Evolutionary conservation across 192 early-diverging fungal genomes (phyloP), one percentile per base, ranked within the genome.

Genomic region (Phycomyces nitens): DNA sequence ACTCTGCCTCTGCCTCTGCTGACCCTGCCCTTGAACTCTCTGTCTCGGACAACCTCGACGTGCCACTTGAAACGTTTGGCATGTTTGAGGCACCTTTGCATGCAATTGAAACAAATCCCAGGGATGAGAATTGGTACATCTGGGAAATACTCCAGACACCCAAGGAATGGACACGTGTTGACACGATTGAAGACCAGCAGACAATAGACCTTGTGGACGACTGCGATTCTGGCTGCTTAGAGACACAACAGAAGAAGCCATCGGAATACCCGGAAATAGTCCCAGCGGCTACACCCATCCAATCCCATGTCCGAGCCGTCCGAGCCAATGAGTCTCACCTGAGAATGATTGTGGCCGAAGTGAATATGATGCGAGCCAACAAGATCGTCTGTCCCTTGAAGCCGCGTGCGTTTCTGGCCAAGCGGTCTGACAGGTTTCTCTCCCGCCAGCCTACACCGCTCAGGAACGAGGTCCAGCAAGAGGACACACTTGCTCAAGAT

Each of bases 351-450:
- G 77, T 75, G 18, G 71, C 80, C 26, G 80, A 82, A 66, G 56
- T 82, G 53, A 79, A 78, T 55, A 82, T 82, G 80, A 82, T 82
- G 63, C 75, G 80, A 5, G 54, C 77, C 16, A 63, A 78, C 41
- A 82, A 82, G 51, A 68, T 82, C 44, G 67, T 82, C 1, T 70
- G 74, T 41, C 80, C 80, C 10, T 50, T 82, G 6, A 73, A 68
- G 47, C 75, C 77, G 24, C 64, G 80, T 34, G 68, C 68, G 9
- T 75, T 67, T 44, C 67, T 82, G 5, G 71, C 75, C 38, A 63
- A 73, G 29, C 57, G 80, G n/a, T 55, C 63, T 42, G 77, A 82
- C 21, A 49, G 20, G 22, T 70, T 70, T 42, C 26, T 58, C 27
- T 38, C 26, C n/a, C 23, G 40, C 41, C 60, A 58, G 64, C 41